Evolutionary conservation across 1,284 basidiomycete genomes (phyloP), one percentile per base, ranked within the genome.

Genomic region (Tausonia pullulans): DNA sequence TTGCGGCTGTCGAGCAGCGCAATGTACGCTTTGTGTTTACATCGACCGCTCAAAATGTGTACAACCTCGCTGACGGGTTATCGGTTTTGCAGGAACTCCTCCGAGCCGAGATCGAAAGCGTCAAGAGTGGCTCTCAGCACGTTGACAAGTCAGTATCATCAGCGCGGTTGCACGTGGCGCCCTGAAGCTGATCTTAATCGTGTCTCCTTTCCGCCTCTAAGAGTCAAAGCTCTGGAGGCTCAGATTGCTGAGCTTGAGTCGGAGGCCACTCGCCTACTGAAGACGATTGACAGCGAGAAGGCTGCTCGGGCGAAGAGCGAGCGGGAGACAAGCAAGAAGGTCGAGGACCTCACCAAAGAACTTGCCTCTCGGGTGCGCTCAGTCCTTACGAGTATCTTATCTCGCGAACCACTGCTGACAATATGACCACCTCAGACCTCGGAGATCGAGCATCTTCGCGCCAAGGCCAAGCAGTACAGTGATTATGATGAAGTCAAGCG

Each of bases 401-500:
- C 10, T 41, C 46, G 44, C 44, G 27, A 41, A n/a, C 40, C 55
- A 41, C 6, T 41, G n/a, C 44, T 49, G 41, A 56, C 43, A 40
- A 51, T 48, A 13, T 50, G 27, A 27, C 27, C 27, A 27, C 27
- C 27, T 16, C 63, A 75, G 83, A 75, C 74, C 3, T 72, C 74
- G 2, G 90, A 94, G 75, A 79, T 87, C 8, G 84, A 86, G 13
- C 80, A 80, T 65, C 78, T 94, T 1, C 84, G 82, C 71, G 75
- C 78, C 52, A 85, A 84, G 69, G 77, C 95, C 53, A 84, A 83
- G 72, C 83, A 84, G 69, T 89, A 87, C 70, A 76, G 76, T 4
- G 90, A 96, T 74, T 97, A 96, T 71, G 93, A 97, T 71, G 93
- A 96, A 77, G 85, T 96, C 73, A 96, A 96, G 79, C 85, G 93